A percentile compares a stretch with the other conserved stretches of the same genome.
Conservation (phyloP, 805 yeast species). For the Wickerhamiella sergipiensis region DNA sequence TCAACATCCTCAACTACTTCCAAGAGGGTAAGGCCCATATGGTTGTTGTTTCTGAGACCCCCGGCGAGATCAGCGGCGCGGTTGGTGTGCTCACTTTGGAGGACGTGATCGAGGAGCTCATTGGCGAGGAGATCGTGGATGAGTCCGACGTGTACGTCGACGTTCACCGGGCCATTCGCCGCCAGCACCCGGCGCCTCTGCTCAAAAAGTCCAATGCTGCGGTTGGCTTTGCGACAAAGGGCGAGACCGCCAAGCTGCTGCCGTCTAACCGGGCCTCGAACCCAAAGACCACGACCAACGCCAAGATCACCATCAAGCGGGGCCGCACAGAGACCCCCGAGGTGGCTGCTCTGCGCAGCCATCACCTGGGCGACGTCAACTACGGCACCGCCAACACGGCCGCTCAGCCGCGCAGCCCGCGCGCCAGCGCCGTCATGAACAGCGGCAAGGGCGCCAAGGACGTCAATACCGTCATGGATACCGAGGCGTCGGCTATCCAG, state of each 20-base stretch:
- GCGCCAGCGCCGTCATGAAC: slow-evolving; percentile 1
- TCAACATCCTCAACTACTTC: slow-evolving; percentile 86
- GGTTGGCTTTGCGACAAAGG: slow-evolving; percentile 2
- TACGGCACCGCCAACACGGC: not conserved
- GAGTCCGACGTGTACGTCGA: slow-evolving; percentile 91
- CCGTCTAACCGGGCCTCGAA: slow-evolving; percentile 47
- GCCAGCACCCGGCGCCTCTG: slow-evolving; percentile 29
- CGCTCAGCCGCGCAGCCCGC: not conserved
- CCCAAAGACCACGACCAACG: slow-evolving; percentile 47
- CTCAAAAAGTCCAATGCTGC: slow-evolving; percentile 10
- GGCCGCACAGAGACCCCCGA: not conserved
- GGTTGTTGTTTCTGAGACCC: slow-evolving; percentile 80
- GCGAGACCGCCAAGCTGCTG: slow-evolving; percentile 8
- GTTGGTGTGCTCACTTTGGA: slow-evolving; percentile 85
- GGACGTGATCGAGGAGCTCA: slow-evolving; percentile 95
- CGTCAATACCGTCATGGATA: slow-evolving; percentile 3
- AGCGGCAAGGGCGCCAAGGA: slow-evolving; percentile 1
- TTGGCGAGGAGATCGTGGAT: slow-evolving; percentile 95
- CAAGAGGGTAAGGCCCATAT: slow-evolving; percentile 97
- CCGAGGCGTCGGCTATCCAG: slow-evolving; percentile 14
- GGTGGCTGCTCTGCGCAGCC: not conserved
- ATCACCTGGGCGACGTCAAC: not conserved
- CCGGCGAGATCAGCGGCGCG: slow-evolving; percentile 75
- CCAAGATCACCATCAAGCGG: slow-evolving; percentile 51
- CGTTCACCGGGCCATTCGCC: slow-evolving; percentile 71